Evolutionary conservation across 2,329 filamentous ascomycete genomes (phyloP).

Genomic region (Monosporascus sp.): DNA sequence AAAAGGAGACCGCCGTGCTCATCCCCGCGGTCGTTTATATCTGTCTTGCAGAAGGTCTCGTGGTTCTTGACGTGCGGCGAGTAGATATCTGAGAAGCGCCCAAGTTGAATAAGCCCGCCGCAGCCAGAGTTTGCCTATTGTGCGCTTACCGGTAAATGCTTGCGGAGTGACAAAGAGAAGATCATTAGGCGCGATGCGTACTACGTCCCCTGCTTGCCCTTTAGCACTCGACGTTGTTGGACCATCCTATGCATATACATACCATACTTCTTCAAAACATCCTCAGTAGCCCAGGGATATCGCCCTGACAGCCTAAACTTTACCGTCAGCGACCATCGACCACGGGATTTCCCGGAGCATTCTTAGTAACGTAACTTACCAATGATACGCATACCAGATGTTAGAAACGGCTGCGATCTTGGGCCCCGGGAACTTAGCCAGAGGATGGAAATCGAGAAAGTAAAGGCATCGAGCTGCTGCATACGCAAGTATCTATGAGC

Average conservation of each 20-base stretch:
- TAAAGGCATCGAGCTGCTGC: conserved; percentile 1
- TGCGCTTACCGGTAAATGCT: conserved; percentile 8
- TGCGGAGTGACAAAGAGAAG: conserved; percentile 11
- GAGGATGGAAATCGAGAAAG: conserved; percentile 12
- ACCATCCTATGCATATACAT: not conserved
- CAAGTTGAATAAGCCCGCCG: not conserved
- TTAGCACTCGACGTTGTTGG: not conserved
- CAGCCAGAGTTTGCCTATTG: not conserved
- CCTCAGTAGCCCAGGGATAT: conserved; percentile 11
- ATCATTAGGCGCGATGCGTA: conserved; percentile 17
- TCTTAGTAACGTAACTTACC: conserved; percentile 3
- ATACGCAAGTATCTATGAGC: no score
- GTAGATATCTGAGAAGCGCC: conserved; percentile 7
- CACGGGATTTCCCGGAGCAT: not conserved
- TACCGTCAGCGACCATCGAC: not conserved
- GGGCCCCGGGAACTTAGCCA: conserved; percentile 10
- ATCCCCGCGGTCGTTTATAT: conserved; percentile 8
- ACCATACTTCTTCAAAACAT: conserved; percentile 11
- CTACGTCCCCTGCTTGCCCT: conserved; percentile 7
- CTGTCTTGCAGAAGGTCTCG: conserved; percentile 10
- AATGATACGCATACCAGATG: conserved; percentile 12
- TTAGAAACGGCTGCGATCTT: conserved; percentile 12
- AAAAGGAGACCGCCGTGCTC: not conserved
- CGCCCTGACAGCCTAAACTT: conserved; percentile 9
- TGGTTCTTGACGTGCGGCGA: conserved; percentile 3